Base-by-base conservation (phyloP, 352 stramenopile species). In the Pythium monospermum region DNA sequence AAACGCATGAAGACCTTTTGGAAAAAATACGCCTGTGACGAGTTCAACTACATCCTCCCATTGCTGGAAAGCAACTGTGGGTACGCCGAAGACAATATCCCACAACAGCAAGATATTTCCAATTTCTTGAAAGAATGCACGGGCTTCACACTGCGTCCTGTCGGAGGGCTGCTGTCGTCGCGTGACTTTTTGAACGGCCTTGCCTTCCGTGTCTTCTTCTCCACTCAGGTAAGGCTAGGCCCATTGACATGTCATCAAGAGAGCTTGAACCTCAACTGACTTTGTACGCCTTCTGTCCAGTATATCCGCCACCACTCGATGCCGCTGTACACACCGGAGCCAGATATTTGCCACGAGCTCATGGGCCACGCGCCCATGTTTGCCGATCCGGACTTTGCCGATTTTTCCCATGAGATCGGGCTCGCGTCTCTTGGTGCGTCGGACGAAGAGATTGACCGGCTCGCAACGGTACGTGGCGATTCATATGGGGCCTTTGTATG, bases 161-260 rank as follows among this genome's bases (percentile, higher is more conserved):
- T 99, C 5, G 85, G 92, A 18, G 96, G 96, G 21, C 68, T 99
- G 21, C 73, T 99, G n/a, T 97, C 87, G 30, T 97, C 91, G 36
- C 84, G 96, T 21, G 96, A 99, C 59, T 99, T 99, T 63, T 71
- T 99, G 7, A 98, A 98, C 68, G 96, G 91, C 27, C 73, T 99
- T 28, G 95, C 96, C 3, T 98, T 98, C 76, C 88, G 95, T n/a
- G 92, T 97, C 0, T 99, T 99, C 71, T 99, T 98, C 71, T 98
- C 83, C 27, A 99, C 96, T 5, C 95, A 87, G 71, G 78, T 89
- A 49, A 53, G 27, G 26, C 18, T 21, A 44, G 10, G 8, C 19
- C 0, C 27, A 18, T 2, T 26, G n/a, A n/a, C 21, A 19, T 53
- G n/a, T 27, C 21, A 15, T 23, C 21, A 25, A 47, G 31, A 16